Base-by-base conservation (phyloP, 2,329 filamentous ascomycete genomes). In the Sarocladium oryzae region DNA sequence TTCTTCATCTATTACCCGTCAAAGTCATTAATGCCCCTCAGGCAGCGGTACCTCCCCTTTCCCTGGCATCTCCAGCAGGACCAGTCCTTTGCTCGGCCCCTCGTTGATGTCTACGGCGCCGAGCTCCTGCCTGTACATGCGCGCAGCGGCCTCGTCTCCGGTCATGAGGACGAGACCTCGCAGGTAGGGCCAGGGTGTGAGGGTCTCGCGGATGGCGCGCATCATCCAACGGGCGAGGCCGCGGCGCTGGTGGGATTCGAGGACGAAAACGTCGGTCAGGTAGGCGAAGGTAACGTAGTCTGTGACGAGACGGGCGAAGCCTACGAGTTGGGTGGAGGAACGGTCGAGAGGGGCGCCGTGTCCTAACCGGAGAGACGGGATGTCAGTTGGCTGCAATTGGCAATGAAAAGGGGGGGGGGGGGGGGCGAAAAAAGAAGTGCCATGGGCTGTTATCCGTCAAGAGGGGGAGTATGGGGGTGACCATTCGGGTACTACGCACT, bases 271-370 rank as follows among this genome's bases (percentile, higher is more conserved):
- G 59, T 88, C 85, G 23, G 84, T 85, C 51, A 73, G 66, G 53
- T 86, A 89, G 30, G 78, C 82, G 57, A 88, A 81, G 0, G 84
- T 85, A 43, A 81, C 75, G 58, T 79, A 77, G 65, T 89, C 86
- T 8, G 85, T 89, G 49, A 89, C 69, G n/a, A 86, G 64, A 30
- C 86, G 68, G 43, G 68, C 66, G 51, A 73, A 65, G 52, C 71
- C 71, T 50, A 70, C 65, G 60, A 73, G 65, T 23, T 61, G 60
- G 37, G 66, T 61, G 58, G 23, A 36, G 4, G 46, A 49, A 18
- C 40, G 40, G 40, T 43, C 40, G 21, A 61, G 60, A 21, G 63
- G 61, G 24, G 62, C 57, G 21, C 66, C 65, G 49, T 66, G 63
- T 50, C 55, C 69, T 71, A n/a, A n/a, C n/a, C n/a, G n/a, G n/a